A percentile compares a stretch with the other conserved stretches of the same genome.
phyloP scores from a whole-genome alignment of 148 eudicot species.

The Cornus suecica region DNA sequence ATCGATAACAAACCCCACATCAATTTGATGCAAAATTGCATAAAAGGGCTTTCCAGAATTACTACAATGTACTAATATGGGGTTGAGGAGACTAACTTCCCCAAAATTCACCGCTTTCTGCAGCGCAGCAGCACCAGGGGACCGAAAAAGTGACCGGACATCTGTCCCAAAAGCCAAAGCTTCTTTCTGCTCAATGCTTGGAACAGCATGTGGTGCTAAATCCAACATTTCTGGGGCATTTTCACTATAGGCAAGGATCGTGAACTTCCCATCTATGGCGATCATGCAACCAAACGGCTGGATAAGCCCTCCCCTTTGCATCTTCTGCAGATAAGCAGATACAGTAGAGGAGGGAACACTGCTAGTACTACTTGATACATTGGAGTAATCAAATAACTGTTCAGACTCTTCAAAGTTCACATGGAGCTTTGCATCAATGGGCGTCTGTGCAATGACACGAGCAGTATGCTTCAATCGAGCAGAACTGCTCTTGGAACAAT shows the following conservation, averaged over 20 bases:
- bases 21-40: slow-evolving; percentile 74
- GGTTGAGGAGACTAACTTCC: slow-evolving; percentile 73
- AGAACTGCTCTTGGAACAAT: slow-evolving; percentile 51
- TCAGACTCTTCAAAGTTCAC: slow-evolving; percentile 63
- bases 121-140: slow-evolving; percentile 60
- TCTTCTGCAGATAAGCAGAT: slow-evolving; percentile 67
- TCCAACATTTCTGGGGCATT: slow-evolving; percentile 87
- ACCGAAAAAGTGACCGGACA: slow-evolving; percentile 54
- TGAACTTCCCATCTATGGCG: slow-evolving; percentile 54
- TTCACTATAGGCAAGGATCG: slow-evolving; percentile 71
- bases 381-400: slow-evolving; percentile 55
- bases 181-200: slow-evolving; percentile 63
- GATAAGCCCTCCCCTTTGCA: slow-evolving; percentile 76
- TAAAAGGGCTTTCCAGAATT: slow-evolving; percentile 66
- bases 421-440: slow-evolving; percentile 79
- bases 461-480: slow-evolving; percentile 49
- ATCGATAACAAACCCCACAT: slow-evolving; percentile 78
- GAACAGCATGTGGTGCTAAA: slow-evolving; percentile 62
- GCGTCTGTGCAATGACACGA: slow-evolving; percentile 49
- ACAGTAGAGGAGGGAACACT: slow-evolving; percentile 61
- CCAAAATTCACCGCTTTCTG: slow-evolving; percentile 57
- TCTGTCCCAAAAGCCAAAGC: slow-evolving; percentile 66
- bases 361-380: slow-evolving; percentile 46
- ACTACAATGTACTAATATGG: slow-evolving; percentile 62
- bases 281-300: slow-evolving; percentile 89